Percentiles rank a stretch among this genome's conserved stretches.
Evolutionary conservation across 305 asterid species (phyloP).

Genomic region (Caryopteris hybrid): DNA sequence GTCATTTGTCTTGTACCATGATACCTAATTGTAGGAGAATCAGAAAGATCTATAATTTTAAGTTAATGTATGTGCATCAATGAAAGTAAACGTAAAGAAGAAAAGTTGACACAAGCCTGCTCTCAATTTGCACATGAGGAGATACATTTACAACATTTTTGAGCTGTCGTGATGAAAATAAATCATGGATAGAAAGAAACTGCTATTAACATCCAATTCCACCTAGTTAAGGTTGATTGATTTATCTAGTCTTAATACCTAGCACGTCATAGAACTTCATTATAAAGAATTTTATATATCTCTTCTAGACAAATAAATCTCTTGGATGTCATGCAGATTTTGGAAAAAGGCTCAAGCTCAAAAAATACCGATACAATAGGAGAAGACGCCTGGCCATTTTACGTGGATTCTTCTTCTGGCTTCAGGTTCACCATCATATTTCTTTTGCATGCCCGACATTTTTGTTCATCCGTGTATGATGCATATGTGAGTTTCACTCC

Average conservation of each 20-base stretch:
- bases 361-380: background rate
- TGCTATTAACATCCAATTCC: background rate
- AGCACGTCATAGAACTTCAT: too few relatives aligned
- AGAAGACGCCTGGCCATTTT: slow-evolving; percentile 31
- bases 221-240: background rate
- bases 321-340: slow-evolving; percentile 28
- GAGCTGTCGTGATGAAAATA: background rate
- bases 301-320: background rate
- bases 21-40: too few relatives aligned
- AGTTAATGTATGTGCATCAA: background rate
- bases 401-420: slow-evolving; percentile 57
- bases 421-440: slow-evolving; percentile 28
- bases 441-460: background rate
- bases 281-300: background rate
- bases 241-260: too few relatives aligned
- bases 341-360: slow-evolving; percentile 19
- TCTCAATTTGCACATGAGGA: too few relatives aligned
- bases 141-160: background rate
- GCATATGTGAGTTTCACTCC: background rate
- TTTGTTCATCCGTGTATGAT: background rate
- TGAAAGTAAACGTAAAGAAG: background rate
- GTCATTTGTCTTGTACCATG: background rate
- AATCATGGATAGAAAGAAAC: background rate
- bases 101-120: too few relatives aligned
- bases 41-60: background rate